phyloP scores from a whole-genome alignment of 495 filamentous ascomycete genomes.

The Poronia punctata region DNA sequence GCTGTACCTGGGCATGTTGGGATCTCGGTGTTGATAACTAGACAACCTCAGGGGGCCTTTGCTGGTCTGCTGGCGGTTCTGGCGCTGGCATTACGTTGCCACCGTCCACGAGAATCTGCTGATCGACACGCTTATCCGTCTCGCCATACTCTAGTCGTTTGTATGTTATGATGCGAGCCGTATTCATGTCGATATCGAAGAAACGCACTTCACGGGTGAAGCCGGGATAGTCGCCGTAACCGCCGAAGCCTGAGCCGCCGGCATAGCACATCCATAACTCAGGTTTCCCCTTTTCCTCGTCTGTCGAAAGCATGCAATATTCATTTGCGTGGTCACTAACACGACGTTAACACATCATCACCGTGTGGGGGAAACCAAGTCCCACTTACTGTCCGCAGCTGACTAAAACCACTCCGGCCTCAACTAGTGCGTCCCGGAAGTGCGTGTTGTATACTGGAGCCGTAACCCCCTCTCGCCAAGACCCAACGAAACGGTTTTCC shows the following conservation, averaged over 20 bases:
- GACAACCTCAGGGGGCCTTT: too few relatives aligned
- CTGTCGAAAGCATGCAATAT: conserved; percentile 70
- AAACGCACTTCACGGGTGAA: conserved; percentile 79
- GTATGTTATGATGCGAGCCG: conserved; percentile 80
- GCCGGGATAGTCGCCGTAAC: conserved; percentile 83
- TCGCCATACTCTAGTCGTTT: conserved; percentile 81
- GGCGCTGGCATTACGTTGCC: conserved; percentile 51
- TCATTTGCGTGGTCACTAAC: conserved; percentile 88
- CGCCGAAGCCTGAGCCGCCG: conserved; percentile 82
- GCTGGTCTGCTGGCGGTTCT: conserved; percentile 1
- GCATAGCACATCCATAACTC: conserved; percentile 99
- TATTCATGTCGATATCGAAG: conserved; percentile 88
- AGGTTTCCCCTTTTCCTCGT: conserved; percentile 47
- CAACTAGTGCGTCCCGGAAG: conserved; percentile 79
- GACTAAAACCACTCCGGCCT: conserved; percentile 77
- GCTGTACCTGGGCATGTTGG: too few relatives aligned
- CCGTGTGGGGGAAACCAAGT: not conserved
- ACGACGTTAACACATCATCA: conserved; percentile 10
- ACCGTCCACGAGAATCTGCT: conserved; percentile 81
- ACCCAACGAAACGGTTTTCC: conserved; percentile 48
- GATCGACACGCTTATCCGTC: conserved; percentile 65
- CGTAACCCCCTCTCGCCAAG: conserved; percentile 69
- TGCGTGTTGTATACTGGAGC: conserved; percentile 83
- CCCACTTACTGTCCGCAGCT: conserved; percentile 80
- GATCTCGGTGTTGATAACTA: too few relatives aligned